These are phyloP conservation scores for Xylaria acuta DNA, from an alignment of 495 filamentous ascomycete genomes.

Conservation along the genomic window DNA sequence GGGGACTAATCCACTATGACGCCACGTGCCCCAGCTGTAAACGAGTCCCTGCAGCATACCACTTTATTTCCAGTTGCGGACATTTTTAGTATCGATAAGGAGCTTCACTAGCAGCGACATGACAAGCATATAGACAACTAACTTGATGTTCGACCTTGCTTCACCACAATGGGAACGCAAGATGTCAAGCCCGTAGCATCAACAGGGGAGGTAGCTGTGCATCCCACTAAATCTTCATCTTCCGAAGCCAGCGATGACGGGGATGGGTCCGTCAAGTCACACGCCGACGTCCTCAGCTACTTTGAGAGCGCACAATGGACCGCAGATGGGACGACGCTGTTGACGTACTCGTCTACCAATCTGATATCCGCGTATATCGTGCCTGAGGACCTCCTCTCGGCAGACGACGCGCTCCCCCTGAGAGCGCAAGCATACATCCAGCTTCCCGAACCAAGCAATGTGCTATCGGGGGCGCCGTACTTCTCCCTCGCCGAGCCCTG, in stretches of 20 bases:
- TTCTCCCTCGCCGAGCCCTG: conserved; percentile 69
- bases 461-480: conserved; percentile 73
- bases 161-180: conserved; percentile 31
- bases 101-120: not conserved
- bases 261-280: not conserved
- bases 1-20: conserved; percentile 12
- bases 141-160: not conserved
- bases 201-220: conserved; percentile 40
- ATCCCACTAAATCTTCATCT: not conserved
- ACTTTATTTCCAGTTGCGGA: not conserved
- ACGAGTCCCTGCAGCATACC: conserved; percentile 13
- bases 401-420: conserved; percentile 53
- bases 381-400: conserved; percentile 72
- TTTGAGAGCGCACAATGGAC: conserved; percentile 67
- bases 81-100: conserved; percentile 10
- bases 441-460: conserved; percentile 73
- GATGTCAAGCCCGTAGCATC: conserved; percentile 50
- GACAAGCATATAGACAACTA: not conserved
- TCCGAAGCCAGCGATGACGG: not conserved
- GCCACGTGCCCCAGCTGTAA: not conserved
- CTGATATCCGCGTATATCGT: conserved; percentile 73
- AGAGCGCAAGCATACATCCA: conserved; percentile 64
- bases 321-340: conserved; percentile 79
- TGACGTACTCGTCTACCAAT: conserved; percentile 76
- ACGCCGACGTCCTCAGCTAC: conserved; percentile 45